Percentiles rank a stretch among this genome's conserved stretches.
Conservation (phyloP, 441 rosid genomes). For the Cnidoscolus chayamansa region DNA sequence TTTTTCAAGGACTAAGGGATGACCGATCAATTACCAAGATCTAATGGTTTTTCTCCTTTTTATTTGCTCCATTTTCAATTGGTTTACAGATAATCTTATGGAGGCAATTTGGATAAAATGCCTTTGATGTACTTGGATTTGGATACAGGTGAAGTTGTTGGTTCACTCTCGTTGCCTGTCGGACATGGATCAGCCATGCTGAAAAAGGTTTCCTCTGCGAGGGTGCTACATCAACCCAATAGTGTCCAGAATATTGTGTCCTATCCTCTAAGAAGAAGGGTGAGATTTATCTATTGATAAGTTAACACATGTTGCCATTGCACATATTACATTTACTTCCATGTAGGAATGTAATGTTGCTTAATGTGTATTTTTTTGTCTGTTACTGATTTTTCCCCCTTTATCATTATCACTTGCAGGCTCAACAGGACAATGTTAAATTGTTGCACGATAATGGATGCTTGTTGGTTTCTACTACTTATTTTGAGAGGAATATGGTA, state of each 20-base stretch:
- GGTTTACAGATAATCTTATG: constrained; percentile 1
- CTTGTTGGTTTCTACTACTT: constrained; percentile 72
- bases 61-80: not conserved
- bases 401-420: constrained; percentile 31
- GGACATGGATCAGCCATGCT: constrained; percentile 59
- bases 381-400: not conserved
- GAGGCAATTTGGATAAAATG: not conserved
- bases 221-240: constrained; percentile 63
- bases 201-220: constrained; percentile 76
- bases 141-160: constrained; percentile 88
- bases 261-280: constrained; percentile 77
- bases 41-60: not conserved
- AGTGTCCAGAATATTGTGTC: constrained; percentile 51
- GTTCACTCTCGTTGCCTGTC: constrained; percentile 85
- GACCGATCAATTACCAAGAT: not conserved
- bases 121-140: not conserved
- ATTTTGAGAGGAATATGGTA: constrained; percentile 65
- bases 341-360: not conserved
- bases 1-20: not conserved
- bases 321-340: not conserved
- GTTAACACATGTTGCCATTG: not conserved
- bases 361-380: not conserved
- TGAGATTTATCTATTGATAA: constrained; percentile 27
- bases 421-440: constrained; percentile 49
- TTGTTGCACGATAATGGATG: constrained; percentile 54